Conservation (phyloP, 306 rosid species). For the Adenanthera pavonina region DNA sequence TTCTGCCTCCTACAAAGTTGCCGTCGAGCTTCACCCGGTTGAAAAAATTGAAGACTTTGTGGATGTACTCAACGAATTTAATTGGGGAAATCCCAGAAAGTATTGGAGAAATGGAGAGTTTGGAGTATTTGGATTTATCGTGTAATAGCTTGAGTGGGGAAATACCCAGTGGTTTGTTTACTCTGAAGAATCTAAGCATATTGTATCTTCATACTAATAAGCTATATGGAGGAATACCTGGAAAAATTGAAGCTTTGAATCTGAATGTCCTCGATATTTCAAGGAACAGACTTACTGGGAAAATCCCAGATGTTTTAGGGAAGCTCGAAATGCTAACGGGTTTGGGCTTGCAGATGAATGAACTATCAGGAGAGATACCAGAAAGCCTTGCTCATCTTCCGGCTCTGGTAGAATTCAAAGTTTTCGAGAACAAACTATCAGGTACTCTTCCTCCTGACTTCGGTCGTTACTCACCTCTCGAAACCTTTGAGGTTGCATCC, state of each 20-base stretch:
- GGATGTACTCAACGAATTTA: constrained; percentile 36
- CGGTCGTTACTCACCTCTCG: constrained; percentile 45
- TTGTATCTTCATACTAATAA: constrained; percentile 41
- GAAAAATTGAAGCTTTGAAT: constrained; percentile 39
- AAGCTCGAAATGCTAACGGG: constrained; percentile 36
- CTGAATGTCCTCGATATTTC: constrained; percentile 48
- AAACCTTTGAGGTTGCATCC: constrained; percentile 37
- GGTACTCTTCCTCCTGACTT: constrained; percentile 54
- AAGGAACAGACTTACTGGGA: constrained; percentile 40
- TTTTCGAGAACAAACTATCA: constrained; percentile 47
- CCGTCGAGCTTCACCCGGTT: constrained; percentile 47
- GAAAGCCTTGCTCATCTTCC: constrained; percentile 53
- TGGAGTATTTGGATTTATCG: constrained; percentile 50
- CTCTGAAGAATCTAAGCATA: constrained; percentile 45
- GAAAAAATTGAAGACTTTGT: constrained; percentile 45
- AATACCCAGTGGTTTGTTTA: constrained; percentile 53
- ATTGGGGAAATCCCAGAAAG: constrained; percentile 49
- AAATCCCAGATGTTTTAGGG: constrained; percentile 51
- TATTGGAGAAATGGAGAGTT: constrained; percentile 48
- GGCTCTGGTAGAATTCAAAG: constrained; percentile 15
- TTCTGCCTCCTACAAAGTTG: constrained; percentile 27
- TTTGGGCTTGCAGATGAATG: constrained; percentile 43
- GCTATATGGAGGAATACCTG: constrained; percentile 56
- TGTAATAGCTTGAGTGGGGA: constrained; percentile 37
- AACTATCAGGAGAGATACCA: constrained; percentile 54